These are phyloP conservation scores for Austroboletus niveus DNA, from an alignment of 1,284 basidiomycete species.

Conservation along the genomic window DNA sequence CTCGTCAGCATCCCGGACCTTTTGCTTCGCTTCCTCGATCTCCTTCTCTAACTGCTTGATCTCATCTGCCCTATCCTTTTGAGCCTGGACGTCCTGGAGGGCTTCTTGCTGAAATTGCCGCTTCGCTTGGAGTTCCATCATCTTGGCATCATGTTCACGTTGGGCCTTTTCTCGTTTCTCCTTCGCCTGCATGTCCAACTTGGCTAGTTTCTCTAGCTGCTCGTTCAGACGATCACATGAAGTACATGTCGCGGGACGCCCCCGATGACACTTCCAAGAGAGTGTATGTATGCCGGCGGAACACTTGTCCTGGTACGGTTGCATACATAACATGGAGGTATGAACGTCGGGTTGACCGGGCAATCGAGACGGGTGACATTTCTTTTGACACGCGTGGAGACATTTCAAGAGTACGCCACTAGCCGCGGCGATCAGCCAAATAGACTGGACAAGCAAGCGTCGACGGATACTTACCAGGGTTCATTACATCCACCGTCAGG, in stretches of 20 bases:
- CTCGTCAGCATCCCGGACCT: conserved; percentile 9
- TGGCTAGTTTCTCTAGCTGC: conserved; percentile 32
- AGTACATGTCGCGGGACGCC: conserved; percentile 31
- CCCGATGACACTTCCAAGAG: conserved; percentile 36
- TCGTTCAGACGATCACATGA: conserved; percentile 33
- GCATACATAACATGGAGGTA: conserved; percentile 42
- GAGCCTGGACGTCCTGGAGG: conserved; percentile 28
- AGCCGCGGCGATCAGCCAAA: background rate
- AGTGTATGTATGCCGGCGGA: conserved; percentile 32
- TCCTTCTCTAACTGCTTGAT: conserved; percentile 35
- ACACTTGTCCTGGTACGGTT: conserved; percentile 34
- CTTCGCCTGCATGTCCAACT: conserved; percentile 32
- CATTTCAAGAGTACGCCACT: conserved; percentile 49
- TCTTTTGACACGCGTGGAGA: conserved; percentile 49
- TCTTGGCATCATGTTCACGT: conserved; percentile 29
- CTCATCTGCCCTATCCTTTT: conserved; percentile 29
- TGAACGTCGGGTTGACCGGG: conserved; percentile 43
- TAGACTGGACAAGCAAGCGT: background rate
- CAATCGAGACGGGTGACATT: conserved; percentile 44
- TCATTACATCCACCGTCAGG: conserved; percentile 62
- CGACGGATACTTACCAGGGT: conserved; percentile 45
- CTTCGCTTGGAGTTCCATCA: conserved; percentile 35
- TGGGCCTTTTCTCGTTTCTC: conserved; percentile 35
- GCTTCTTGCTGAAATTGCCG: conserved; percentile 28
- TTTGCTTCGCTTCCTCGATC: conserved; percentile 24